phyloP scores from a whole-genome alignment of 306 rosid species.

The Inga laurina region DNA sequence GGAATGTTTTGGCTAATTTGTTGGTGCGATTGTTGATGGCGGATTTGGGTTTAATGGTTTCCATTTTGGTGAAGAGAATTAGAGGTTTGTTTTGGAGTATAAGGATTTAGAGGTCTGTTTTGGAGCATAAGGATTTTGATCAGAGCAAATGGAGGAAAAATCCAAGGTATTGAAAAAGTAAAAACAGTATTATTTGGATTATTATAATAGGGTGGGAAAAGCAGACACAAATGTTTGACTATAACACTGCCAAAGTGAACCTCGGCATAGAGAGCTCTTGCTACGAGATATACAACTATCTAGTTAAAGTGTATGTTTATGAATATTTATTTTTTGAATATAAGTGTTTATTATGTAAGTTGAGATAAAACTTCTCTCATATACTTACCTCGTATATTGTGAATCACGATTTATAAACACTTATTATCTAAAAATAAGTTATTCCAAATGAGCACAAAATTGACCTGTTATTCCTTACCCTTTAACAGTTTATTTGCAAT shows the following conservation, averaged over 20 bases:
- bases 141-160: not conserved
- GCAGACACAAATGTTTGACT: constrained; percentile 61
- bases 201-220: constrained; percentile 42
- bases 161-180: not conserved
- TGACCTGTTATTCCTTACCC: not conserved
- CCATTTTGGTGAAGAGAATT: constrained; percentile 47
- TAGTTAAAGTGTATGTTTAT: too few species aligned
- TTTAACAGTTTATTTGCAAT: not conserved
- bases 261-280: constrained; percentile 19
- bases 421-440: too few species aligned
- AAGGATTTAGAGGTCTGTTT: constrained; percentile 28
- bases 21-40: constrained; percentile 54
- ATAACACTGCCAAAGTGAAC: constrained; percentile 23
- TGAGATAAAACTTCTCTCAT: too few species aligned
- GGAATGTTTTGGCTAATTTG: constrained; percentile 58
- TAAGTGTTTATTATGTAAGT: too few species aligned
- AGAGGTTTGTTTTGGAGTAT: constrained; percentile 34
- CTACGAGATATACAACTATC: constrained; percentile 37
- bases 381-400: too few species aligned
- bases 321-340: too few species aligned
- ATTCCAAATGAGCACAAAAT: too few species aligned
- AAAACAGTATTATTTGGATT: constrained; percentile 14
- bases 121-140: constrained; percentile 35
- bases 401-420: too few species aligned
- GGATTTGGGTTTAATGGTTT: constrained; percentile 66